A percentile compares a stretch with the other conserved stretches of the same genome.
Evolutionary conservation across 495 filamentous ascomycete species (phyloP).

Genomic region (Tuber borchii): DNA sequence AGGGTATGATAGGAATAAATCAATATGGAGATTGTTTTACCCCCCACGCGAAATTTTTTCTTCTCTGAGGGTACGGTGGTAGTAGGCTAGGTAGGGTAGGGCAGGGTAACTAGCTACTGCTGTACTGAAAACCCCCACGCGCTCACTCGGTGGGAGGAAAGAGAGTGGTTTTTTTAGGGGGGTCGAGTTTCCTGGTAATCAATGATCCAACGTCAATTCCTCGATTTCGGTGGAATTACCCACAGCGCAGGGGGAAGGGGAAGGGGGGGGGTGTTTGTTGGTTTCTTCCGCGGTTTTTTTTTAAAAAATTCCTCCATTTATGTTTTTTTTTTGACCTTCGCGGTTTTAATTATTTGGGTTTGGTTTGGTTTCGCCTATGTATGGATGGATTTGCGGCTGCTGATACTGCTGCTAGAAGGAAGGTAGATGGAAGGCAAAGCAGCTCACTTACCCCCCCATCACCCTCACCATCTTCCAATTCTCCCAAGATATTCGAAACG

Average conservation of each 20-base stretch:
- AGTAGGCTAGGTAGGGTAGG: too few relatives aligned
- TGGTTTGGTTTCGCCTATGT: not conserved
- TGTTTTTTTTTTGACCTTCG: not conserved
- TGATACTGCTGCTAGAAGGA: not conserved
- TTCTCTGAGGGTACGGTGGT: not conserved
- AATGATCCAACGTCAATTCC: slow-evolving; percentile 38
- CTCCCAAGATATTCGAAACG: not conserved
- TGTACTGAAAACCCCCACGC: too few relatives aligned
- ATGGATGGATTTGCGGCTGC: not conserved
- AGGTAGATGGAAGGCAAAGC: not conserved
- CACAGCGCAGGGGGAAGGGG: not conserved
- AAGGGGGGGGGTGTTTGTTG: not conserved
- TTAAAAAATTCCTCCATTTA: not conserved
- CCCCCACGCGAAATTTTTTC: not conserved
- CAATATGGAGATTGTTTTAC: not conserved
- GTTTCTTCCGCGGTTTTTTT: not conserved
- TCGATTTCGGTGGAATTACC: slow-evolving; percentile 31
- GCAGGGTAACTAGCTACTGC: too few relatives aligned
- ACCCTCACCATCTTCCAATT: not conserved
- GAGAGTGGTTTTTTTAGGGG: not conserved
- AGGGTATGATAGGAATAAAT: not conserved
- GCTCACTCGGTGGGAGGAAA: not conserved
- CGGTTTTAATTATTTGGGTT: not conserved
- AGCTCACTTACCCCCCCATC: not conserved
- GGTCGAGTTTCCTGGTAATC: slow-evolving; percentile 21